Conservation (phyloP, 2,329 filamentous ascomycete species). For the Talaromyces sp. region DNA sequence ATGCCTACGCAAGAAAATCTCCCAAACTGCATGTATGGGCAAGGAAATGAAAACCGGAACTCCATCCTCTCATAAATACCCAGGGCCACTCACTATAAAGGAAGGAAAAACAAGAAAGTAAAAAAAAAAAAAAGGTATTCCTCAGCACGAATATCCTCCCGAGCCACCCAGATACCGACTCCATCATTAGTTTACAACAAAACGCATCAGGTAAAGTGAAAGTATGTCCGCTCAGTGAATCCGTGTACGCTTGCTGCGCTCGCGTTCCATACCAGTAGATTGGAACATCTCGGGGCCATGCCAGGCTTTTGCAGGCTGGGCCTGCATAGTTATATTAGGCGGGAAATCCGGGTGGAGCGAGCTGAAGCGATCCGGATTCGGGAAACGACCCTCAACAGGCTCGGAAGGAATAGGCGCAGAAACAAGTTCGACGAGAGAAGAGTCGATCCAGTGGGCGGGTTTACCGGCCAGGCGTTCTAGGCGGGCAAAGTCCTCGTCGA, state of each 20-base stretch:
- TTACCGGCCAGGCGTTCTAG: constrained; percentile 44
- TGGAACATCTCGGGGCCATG: constrained; percentile 31
- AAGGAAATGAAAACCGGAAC: no score
- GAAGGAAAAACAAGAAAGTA: no score
- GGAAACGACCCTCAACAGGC: constrained; percentile 30
- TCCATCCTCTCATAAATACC: no score
- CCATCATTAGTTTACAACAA: neutral
- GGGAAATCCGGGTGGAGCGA: constrained; percentile 50
- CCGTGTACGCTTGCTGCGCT: constrained; percentile 27
- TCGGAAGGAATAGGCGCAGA: constrained; percentile 36
- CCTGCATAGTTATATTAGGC: constrained; percentile 45
- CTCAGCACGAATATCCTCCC: no score
- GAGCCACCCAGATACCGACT: no score
- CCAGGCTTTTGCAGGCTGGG: constrained; percentile 38
- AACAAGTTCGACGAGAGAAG: constrained; percentile 43
- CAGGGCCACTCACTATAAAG: no score
- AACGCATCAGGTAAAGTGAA: neutral
- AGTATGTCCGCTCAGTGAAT: constrained; percentile 15
- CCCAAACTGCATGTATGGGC: no score
- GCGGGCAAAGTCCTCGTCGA: constrained; percentile 49
- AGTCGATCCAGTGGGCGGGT: constrained; percentile 46
- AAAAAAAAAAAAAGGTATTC: no score
- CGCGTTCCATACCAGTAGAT: constrained; percentile 23
- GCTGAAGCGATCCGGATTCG: constrained; percentile 40
- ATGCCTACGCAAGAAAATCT: no score